Percentiles rank a stretch among this genome's conserved stretches.
These are phyloP conservation scores for Rubia balearica DNA, from an alignment of 305 asterid genomes.

Conservation along the genomic window DNA sequence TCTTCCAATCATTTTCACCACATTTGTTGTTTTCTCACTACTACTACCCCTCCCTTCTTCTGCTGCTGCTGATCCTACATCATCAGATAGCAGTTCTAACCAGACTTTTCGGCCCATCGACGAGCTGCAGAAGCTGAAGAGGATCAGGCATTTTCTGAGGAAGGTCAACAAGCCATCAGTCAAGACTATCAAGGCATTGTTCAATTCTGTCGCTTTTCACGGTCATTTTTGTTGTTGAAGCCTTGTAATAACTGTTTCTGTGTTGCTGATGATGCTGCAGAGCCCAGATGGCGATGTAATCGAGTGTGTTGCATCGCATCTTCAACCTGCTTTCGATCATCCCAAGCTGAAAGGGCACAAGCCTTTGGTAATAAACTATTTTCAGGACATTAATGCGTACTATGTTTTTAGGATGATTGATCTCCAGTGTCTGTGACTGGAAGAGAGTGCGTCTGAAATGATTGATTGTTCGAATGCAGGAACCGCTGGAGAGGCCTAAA, in stretches of 20 bases:
- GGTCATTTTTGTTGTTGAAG: neutral
- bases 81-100: constrained; percentile 24
- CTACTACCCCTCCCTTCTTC: constrained; percentile 19
- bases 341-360: constrained; percentile 77
- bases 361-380: constrained; percentile 48
- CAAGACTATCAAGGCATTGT: constrained; percentile 60
- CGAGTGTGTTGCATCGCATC: constrained; percentile 71
- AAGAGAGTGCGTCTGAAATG: neutral
- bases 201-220: neutral
- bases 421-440: neutral
- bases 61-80: constrained; percentile 6
- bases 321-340: constrained; percentile 95
- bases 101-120: constrained; percentile 49
- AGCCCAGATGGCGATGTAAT: constrained; percentile 80
- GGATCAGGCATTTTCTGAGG: constrained; percentile 42
- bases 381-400: neutral
- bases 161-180: constrained; percentile 72
- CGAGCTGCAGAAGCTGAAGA: constrained; percentile 40
- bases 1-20: constrained; percentile 41
- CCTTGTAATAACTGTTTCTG: neutral
- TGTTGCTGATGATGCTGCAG: constrained; percentile 28
- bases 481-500: constrained; percentile 74
- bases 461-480: constrained; percentile 34
- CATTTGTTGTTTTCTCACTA: constrained; percentile 45
- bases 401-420: neutral